Base-by-base conservation (phyloP, 2,329 filamentous ascomycete species). In the Corynespora cassiicola region DNA sequence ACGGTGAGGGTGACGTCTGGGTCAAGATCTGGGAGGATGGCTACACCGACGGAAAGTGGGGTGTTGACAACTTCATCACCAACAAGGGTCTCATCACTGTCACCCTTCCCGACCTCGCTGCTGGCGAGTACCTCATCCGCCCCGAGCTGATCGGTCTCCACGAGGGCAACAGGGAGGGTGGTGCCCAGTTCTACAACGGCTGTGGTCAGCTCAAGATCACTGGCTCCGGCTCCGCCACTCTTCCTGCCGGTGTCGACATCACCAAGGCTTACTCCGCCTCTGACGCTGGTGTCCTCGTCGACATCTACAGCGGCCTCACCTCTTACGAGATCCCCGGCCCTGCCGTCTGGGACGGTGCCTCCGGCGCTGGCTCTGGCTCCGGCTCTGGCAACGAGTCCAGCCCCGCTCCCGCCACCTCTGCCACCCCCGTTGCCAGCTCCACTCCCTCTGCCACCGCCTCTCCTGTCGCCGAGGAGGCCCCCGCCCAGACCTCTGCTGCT, bases 1-100 rank as follows among this genome's bases (percentile, higher is more conserved):
- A 74, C 37, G 75, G 75, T 29, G 64, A 71, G 27, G 75, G 75
- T 14, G 65, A 67, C 42, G 75, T 77, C 58, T 80, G 76, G 76
- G 69, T 74, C 42, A 74, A 70, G 59, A 50, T 74, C 39, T 64
- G 58, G n/a, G 63, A 71, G 42, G 63, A 66, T 11, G 69, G 69
- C 41, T 63, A 62, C 22, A 43, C 47, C 26, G 42, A 41, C 26
- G 55, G 57, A 28, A 61, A 50, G 19, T 72, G 69, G 70, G 71
- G 58, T 31, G 63, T 70, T 28, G 56, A 66, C 22, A 69, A 43
- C n/a, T 61, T 73, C 47, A 70, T 66, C 35, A 42, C 57, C 44
- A 66, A 66, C 60, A 66, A 68, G 53, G 70, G 69, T 19, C 56
- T 64, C 45, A 58, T 70, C 45, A 56, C 57, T 16, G 50, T 73